phyloP scores from a whole-genome alignment of 345 rosid genomes.

The Pseudoturritis turrita region DNA sequence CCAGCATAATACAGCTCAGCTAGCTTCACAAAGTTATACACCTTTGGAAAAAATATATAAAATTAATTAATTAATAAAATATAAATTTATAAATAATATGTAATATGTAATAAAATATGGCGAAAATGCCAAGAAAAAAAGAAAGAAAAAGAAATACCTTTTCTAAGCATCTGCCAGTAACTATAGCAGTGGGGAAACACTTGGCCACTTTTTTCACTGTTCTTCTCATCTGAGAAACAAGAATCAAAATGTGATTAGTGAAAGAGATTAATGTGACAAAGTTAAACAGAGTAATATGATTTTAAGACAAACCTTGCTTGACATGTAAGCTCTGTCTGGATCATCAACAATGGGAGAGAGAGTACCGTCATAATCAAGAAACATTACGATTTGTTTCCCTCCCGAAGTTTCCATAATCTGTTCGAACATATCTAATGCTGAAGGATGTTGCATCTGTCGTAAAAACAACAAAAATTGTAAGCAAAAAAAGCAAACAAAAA shows the following conservation, averaged over 20 bases:
- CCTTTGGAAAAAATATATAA: constrained; percentile 35
- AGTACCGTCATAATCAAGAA: constrained; percentile 92
- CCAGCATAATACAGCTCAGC: constrained; percentile 94
- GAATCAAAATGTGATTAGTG: not conserved
- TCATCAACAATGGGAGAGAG: constrained; percentile 93
- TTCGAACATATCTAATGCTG: constrained; percentile 74
- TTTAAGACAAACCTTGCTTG: constrained; percentile 54
- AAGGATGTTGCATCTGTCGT: constrained; percentile 64
- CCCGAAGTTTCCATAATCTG: constrained; percentile 54
- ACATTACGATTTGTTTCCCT: constrained; percentile 91
- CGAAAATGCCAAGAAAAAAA: not conserved
- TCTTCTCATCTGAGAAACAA: constrained; percentile 63
- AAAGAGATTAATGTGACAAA: not conserved
- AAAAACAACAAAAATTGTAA: not conserved
- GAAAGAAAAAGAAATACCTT: constrained; percentile 46
- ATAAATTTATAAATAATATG: not conserved
- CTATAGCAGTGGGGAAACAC: constrained; percentile 86
- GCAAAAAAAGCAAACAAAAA: no score
- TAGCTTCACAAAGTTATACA: constrained; percentile 73
- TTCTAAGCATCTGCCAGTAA: constrained; percentile 91
- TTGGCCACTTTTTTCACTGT: constrained; percentile 61
- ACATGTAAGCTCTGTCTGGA: constrained; percentile 94
- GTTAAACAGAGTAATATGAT: not conserved
- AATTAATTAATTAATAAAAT: not conserved
- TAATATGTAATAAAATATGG: not conserved